Evolutionary conservation across 108 stramenopile species (phyloP).

Genomic region (Chaetoceros tenuissimus): DNA sequence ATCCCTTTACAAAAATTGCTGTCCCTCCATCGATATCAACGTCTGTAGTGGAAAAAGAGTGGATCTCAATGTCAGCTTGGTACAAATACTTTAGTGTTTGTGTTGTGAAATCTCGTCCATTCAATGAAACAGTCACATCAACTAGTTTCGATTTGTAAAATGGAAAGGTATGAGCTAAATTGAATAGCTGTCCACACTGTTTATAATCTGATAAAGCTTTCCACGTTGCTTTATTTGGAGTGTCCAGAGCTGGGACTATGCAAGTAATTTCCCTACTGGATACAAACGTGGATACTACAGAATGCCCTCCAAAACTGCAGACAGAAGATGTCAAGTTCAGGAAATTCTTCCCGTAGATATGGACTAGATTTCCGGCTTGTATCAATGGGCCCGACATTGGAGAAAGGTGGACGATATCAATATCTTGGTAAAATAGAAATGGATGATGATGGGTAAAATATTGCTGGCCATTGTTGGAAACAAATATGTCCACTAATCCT

Average conservation of each 20-base stretch:
- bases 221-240: neutral
- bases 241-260: neutral
- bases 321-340: slow-evolving; percentile 35
- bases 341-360: slow-evolving; percentile 29
- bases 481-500: slow-evolving; percentile 31
- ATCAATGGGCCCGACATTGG: slow-evolving; percentile 4
- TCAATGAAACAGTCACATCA: slow-evolving; percentile 20
- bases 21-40: slow-evolving; percentile 9
- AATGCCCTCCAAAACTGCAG: slow-evolving; percentile 27
- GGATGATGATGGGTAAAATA: slow-evolving; percentile 28
- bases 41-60: slow-evolving; percentile 14
- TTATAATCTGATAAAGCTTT: neutral
- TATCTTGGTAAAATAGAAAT: slow-evolving; percentile 37
- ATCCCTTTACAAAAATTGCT: slow-evolving; percentile 17
- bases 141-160: slow-evolving; percentile 1
- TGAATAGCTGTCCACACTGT: neutral
- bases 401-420: slow-evolving; percentile 13
- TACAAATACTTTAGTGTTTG: slow-evolving; percentile 10
- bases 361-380: slow-evolving; percentile 12
- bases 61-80: slow-evolving; percentile 20
- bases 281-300: neutral
- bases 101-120: slow-evolving; percentile 17
- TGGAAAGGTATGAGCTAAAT: neutral
- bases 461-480: slow-evolving; percentile 54
- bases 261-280: neutral